These are phyloP conservation scores for Hypoxylon sp. DNA, from an alignment of 2,329 filamentous ascomycete genomes.

Conservation along the genomic window DNA sequence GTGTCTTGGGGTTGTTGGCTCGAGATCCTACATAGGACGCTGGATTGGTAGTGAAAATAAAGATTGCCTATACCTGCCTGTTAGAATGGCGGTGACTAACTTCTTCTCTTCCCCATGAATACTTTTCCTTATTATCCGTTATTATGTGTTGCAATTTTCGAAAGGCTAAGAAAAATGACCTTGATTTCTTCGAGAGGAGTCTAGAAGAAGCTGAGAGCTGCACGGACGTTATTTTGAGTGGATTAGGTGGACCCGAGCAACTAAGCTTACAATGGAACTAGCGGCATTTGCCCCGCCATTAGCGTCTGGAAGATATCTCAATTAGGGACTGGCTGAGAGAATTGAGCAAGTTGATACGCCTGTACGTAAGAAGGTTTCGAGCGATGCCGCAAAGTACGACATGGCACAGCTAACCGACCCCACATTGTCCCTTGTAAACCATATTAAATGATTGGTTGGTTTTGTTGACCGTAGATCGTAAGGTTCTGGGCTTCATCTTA, in stretches of 20 bases:
- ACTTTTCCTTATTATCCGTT: not conserved
- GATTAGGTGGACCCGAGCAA: constrained; percentile 10
- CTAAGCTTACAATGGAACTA: constrained; percentile 20
- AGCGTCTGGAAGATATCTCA: constrained; percentile 30
- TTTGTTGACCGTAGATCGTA: constrained; percentile 37
- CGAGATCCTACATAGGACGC: not conserved
- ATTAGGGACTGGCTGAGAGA: constrained; percentile 42
- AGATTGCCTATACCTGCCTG: not conserved
- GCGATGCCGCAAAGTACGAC: constrained; percentile 43
- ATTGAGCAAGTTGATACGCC: constrained; percentile 38
- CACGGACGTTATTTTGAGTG: constrained; percentile 5
- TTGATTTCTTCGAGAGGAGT: constrained; percentile 31
- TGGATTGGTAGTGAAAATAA: constrained; percentile 11
- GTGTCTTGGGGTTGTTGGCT: constrained; percentile 1
- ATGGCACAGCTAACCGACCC: constrained; percentile 28
- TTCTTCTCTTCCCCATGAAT: not conserved
- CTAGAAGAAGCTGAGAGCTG: constrained; percentile 37
- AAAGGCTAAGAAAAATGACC: not conserved
- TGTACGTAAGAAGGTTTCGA: constrained; percentile 23
- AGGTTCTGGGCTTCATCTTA: constrained; percentile 35
- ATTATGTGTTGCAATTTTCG: constrained; percentile 3
- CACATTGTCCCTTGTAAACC: constrained; percentile 32
- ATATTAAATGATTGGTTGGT: constrained; percentile 44
- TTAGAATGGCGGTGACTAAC: constrained; percentile 16
- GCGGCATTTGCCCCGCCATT: constrained; percentile 35